Evolutionary conservation across 495 filamentous ascomycete genomes (phyloP), one percentile per base, ranked within the genome.

Genomic region (Cairneyella variabilis): DNA sequence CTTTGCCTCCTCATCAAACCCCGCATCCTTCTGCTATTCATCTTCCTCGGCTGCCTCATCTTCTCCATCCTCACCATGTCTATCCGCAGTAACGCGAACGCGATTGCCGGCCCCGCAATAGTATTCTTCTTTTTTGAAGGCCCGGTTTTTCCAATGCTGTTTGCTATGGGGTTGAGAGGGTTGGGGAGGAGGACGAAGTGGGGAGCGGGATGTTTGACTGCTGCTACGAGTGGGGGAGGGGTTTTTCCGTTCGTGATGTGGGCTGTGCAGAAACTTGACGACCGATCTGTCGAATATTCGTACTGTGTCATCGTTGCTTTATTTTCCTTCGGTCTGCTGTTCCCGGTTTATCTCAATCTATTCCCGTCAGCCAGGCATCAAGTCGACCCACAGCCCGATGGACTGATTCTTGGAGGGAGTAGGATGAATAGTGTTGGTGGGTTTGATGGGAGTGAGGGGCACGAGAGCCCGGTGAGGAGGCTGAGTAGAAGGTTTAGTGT

Each of bases 171-270:
- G 2, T 72, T 91, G 25, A 78, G 86, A 40, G 85, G 86, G 1
- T 77, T 90, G 21, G 87, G 86, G 3, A 74, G 76, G 11, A 76
- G 83, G 51, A 89, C 85, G 1, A 90, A 90, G 66, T 73, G 79
- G 16, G 85, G 82, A 10, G 80, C 83, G 1, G 84, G 80, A 3
- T 82, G 76, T 66, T 66, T 90, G 36, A 85, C 87, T 0, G 81
- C 85, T 57, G 79, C 79, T 18, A 79, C 81, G 22, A 80, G 72
- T 6, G 86, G 85, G 14, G 84, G 84, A 5, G 83, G 77, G 9
- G 76, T 84, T 12, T 82, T 87, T 62, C 86, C 84, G 0, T 83
- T 84, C 18, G 78, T 89, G 48, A 75, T 76, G 51, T 77, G 66
- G 16, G 68, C 65, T 10, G 73, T 75, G 5, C 70, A 76, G 1